Base-by-base conservation (phyloP, 1,284 basidiomycete species). In the Fomitiporia mediterranea region DNA sequence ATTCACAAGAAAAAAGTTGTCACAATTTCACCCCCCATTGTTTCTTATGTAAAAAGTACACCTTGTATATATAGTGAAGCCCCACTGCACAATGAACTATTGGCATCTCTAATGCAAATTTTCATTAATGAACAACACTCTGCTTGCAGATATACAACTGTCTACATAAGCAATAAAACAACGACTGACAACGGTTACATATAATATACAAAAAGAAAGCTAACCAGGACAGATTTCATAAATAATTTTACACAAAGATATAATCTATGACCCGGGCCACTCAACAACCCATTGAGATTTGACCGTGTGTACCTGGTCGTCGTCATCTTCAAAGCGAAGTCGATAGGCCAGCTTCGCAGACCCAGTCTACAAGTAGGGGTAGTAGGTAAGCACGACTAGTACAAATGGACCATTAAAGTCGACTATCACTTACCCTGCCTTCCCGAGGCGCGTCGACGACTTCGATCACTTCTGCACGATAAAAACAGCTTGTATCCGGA, bases 401-500 rank as follows among this genome's bases (percentile, higher is more conserved):
- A 13, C 53, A 47, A 44, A 51, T 17, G 0, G 21, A 19, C 15
- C 27, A 27, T 44, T 13, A 47, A 55, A n/a, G n/a, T n/a, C n/a
- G n/a, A n/a, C n/a, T n/a, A n/a, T 48, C 34, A 69, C 78, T 72
- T 63, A 85, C 83, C 51, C 81, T 56, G 73, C 58, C 72, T 72
- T 11, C 68, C 60, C 73, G 79, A 5, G 86, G 87, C 6, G 80
- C 78, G 13, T 80, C 74, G 44, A 89, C 76, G 2, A 91, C 89
- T 65, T 89, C 84, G 4, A 62, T 57, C n/a, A 67, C 62, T 27
- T 59, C 57, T 27, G 89, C 89, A 17, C 86, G 83, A 64, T 91
- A 91, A 71, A 91, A 91, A 66, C 87, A 90, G 62, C 88, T 91
- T 0, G 89, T 91, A 65, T 91, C 89, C 0, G 89, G 89, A 68